These are phyloP conservation scores for Neurospora sublineolata DNA, from an alignment of 495 filamentous ascomycete genomes.

Conservation along the genomic window DNA sequence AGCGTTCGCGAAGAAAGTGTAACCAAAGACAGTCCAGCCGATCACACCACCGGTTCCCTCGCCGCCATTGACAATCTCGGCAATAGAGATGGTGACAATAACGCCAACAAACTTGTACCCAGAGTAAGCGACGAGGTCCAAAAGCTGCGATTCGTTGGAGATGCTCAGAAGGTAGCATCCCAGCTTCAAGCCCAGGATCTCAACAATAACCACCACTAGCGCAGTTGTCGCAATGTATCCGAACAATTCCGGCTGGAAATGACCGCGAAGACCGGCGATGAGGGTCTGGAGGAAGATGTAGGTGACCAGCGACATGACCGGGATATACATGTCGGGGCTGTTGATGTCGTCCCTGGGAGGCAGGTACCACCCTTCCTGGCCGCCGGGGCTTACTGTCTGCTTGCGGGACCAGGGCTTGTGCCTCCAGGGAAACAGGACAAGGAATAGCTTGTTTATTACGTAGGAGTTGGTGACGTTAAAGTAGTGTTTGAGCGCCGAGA, in stretches of 20 bases:
- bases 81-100: constrained; percentile 69
- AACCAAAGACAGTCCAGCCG: constrained; percentile 78
- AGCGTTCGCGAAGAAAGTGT: constrained; percentile 86
- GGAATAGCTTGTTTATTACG: constrained; percentile 68
- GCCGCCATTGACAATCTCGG: constrained; percentile 64
- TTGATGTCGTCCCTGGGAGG: constrained; percentile 96
- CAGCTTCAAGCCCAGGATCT: constrained; percentile 80
- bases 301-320: constrained; percentile 85
- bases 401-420: constrained; percentile 91
- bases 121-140: constrained; percentile 89
- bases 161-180: constrained; percentile 89
- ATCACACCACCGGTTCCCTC: constrained; percentile 75
- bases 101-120: constrained; percentile 99
- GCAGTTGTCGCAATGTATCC: constrained; percentile 79
- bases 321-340: constrained; percentile 98
- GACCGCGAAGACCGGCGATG: constrained; percentile 79
- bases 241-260: constrained; percentile 87
- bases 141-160: constrained; percentile 71
- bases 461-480: constrained; percentile 95
- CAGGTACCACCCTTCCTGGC: constrained; percentile 75
- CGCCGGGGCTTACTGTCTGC: constrained; percentile 49
- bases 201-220: constrained; percentile 67
- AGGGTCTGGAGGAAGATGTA: constrained; percentile 90
- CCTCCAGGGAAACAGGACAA: constrained; percentile 94
- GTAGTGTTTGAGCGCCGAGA: constrained; percentile 88